Conservation (phyloP, 805 yeast species). For the Metschnikowia dekortorum region DNA sequence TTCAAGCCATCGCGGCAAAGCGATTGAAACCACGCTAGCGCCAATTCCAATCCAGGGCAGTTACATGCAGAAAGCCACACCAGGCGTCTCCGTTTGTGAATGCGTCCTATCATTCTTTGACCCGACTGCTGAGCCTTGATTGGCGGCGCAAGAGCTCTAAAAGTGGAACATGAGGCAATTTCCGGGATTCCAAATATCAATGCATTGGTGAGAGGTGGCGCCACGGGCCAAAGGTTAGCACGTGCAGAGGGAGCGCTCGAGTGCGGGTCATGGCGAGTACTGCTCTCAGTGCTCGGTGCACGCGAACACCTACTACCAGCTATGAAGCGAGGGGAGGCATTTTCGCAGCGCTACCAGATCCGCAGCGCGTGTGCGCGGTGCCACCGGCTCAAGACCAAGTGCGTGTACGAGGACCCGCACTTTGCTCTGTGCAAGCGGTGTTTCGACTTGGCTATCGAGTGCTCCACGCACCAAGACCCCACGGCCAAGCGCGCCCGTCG, state of each 20-base stretch:
- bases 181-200: too few relatives aligned
- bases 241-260: not conserved
- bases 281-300: not conserved
- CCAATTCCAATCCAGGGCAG: too few relatives aligned
- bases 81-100: too few relatives aligned
- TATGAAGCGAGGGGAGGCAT: constrained; percentile 17
- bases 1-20: too few relatives aligned
- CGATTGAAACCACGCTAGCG: too few relatives aligned
- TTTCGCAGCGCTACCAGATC: constrained; percentile 44
- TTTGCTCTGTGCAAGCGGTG: constrained; percentile 45
- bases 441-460: constrained; percentile 37
- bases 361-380: constrained; percentile 54
- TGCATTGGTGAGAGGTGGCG: too few relatives aligned
- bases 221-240: not conserved
- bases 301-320: not conserved
- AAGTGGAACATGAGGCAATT: too few relatives aligned
- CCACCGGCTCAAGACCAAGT: constrained; percentile 49
- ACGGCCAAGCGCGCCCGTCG: constrained; percentile 32
- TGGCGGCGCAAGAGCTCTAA: too few relatives aligned
- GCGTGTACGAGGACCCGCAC: constrained; percentile 46
- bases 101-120: too few relatives aligned
- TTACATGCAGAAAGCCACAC: too few relatives aligned
- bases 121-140: too few relatives aligned
- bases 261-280: not conserved
- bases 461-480: constrained; percentile 52